Evolutionary conservation across 2,329 filamentous ascomycete genomes (phyloP), one percentile per base, ranked within the genome.

Genomic region (Fusarium stilboides): DNA sequence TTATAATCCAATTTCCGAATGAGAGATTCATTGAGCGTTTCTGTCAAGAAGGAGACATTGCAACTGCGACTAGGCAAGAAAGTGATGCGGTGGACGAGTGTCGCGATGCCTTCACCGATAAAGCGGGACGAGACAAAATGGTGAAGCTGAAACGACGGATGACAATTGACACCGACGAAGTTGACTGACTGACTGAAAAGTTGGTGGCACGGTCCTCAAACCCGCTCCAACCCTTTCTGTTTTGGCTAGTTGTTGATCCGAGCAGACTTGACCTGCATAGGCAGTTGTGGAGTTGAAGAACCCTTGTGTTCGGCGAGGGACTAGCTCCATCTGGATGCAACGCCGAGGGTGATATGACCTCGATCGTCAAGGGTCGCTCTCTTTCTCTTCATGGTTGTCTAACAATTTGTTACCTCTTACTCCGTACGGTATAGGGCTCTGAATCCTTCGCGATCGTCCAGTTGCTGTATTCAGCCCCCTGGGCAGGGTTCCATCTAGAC

Each of bases 301-400:
- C 51, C 59, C 70, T 43, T 50, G 43, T 47, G 36, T 51, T 24
- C 24, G 26, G 19, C 43, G 33, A 39, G 54, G 50, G 55, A 37
- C 72, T 74, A 74, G 47, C 72, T 74, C 15, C 12, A 66, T 74
- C 33, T 51, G 60, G 68, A 36, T 36, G 26, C 49, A 68, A 60
- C 54, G 45, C 72, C 72, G 72, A 70, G 59, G 34, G 62, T 45
- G 59, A 65, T 68, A 55, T n/a, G 47, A 61, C 53, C 49, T 59
- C 49, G 53, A 68, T 56, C 54, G 28, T 47, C 43, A 22, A 40
- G 42, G 54, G 15, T 56, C 36, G 33, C 19, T 22, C 22, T 57
- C 45, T 63, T 28, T 28, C 33, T 62, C 45, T 43, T 34, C 51
- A 26, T 39, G 43, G 43, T 42, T 65, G 34, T 54, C 52, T 45